Evolutionary conservation across 2,329 filamentous ascomycete genomes (phyloP).

Genomic region (Aspergillus pseudoterreus): DNA sequence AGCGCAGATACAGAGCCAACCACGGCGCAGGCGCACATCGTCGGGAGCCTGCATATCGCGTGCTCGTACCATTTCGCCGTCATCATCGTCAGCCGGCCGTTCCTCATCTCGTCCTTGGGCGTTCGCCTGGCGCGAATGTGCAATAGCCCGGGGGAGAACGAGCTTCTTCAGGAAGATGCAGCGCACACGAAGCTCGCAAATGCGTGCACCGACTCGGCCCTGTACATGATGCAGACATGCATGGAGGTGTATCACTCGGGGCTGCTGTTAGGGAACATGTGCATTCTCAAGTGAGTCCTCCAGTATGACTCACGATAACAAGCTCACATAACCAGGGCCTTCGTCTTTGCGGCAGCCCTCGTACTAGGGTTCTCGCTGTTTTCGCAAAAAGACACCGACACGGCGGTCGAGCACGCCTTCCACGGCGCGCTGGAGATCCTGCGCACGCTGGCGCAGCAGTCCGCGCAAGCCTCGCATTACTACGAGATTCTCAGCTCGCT

Average conservation of each 20-base stretch:
- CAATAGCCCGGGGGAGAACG: constrained; percentile 19
- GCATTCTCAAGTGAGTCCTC: constrained; percentile 52
- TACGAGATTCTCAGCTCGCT: constrained; percentile 52
- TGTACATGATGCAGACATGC: constrained; percentile 55
- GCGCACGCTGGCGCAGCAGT: constrained; percentile 45
- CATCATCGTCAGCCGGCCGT: constrained; percentile 54
- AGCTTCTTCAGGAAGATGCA: constrained; percentile 21
- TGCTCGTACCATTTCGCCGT: constrained; percentile 59
- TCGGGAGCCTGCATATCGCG: constrained; percentile 53
- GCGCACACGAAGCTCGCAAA: constrained; percentile 42
- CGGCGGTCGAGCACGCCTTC: constrained; percentile 43
- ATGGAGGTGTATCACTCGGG: constrained; percentile 45
- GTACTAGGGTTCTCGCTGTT: constrained; percentile 57
- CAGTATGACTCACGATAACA: neutral
- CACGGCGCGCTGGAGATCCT: constrained; percentile 50
- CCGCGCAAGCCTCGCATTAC: constrained; percentile 57
- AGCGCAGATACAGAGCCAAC: constrained; percentile 14
- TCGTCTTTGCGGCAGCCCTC: constrained; percentile 55
- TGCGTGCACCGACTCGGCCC: constrained; percentile 54
- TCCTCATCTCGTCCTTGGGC: constrained; percentile 50
- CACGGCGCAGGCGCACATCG: constrained; percentile 32
- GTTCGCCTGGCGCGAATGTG: constrained; percentile 29
- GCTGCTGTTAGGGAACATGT: constrained; percentile 54
- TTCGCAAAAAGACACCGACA: constrained; percentile 44
- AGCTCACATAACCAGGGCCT: constrained; percentile 36